phyloP scores from a whole-genome alignment of 148 eudicot genomes.

The Dianthus caryophyllus region DNA sequence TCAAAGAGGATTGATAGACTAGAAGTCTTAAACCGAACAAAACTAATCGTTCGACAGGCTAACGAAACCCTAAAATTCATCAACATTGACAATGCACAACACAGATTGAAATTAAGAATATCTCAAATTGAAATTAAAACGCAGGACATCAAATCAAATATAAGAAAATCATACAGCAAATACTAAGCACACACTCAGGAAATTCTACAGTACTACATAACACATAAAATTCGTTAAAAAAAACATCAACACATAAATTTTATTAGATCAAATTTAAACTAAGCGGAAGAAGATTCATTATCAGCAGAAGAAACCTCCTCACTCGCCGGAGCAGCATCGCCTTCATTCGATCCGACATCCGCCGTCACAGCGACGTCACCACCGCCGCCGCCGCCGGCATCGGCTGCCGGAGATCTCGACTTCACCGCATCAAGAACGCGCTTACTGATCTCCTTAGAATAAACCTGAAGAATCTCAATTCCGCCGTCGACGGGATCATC shows the following conservation, averaged over 20 bases:
- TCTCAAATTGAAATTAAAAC: not conserved
- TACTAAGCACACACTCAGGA: not conserved
- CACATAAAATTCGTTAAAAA: not conserved
- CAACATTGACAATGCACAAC: not conserved
- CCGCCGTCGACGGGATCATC: constrained; percentile 45
- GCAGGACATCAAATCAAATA: not conserved
- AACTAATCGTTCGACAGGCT: not conserved
- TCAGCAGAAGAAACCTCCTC: constrained; percentile 31
- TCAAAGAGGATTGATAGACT: not conserved
- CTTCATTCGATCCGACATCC: not conserved
- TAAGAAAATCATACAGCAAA: not conserved
- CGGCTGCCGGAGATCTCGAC: constrained; percentile 39
- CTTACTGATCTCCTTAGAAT: constrained; percentile 82
- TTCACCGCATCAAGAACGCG: constrained; percentile 70
- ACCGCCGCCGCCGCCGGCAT: constrained; percentile 13
- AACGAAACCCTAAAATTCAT: not conserved
- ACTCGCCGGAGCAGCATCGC: constrained; percentile 15
- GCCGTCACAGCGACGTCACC: constrained; percentile 3
- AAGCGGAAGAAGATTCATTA: constrained; percentile 25
- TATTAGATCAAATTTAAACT: constrained; percentile 14
- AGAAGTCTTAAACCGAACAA: not conserved
- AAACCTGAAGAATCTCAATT: constrained; percentile 69
- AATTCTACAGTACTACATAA: not conserved
- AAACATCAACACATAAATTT: not conserved
- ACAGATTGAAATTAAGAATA: not conserved